Conservation (phyloP, 2,329 filamentous ascomycete species). For the Dothideomycetidae sp. region DNA sequence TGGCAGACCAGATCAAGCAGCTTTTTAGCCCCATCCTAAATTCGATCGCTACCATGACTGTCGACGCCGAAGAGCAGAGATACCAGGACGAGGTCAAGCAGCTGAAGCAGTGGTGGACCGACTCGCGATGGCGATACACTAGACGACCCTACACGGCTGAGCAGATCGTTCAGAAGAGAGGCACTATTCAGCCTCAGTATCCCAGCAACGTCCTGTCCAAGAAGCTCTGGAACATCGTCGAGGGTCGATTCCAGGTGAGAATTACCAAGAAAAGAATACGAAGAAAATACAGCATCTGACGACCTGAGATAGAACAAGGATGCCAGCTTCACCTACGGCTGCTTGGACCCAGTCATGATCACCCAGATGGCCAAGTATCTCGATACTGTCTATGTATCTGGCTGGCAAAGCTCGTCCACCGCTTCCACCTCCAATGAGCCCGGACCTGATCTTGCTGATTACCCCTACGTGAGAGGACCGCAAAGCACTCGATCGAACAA, state of each 20-base stretch:
- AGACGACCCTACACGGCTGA: constrained; percentile 88
- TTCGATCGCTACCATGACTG: constrained; percentile 9
- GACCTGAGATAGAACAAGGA: constrained; percentile 55
- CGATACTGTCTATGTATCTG: constrained; percentile 96
- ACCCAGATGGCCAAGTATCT: constrained; percentile 99
- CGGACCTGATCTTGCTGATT: constrained; percentile 93
- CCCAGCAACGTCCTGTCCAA: constrained; percentile 78
- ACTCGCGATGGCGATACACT: constrained; percentile 83
- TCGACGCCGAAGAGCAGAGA: constrained; percentile 54
- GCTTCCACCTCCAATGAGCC: constrained; percentile 91
- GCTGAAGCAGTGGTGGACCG: constrained; percentile 88
- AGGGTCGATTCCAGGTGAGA: constrained; percentile 67
- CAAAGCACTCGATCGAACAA: too few relatives aligned
- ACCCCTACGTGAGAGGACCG: constrained; percentile 44
- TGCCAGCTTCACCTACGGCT: constrained; percentile 90
- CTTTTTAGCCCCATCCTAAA: constrained; percentile 13
- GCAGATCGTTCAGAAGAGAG: constrained; percentile 91
- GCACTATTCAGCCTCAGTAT: constrained; percentile 80
- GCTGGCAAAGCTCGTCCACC: constrained; percentile 96
- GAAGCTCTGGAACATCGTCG: constrained; percentile 87
- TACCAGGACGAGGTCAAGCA: constrained; percentile 73
- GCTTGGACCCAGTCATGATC: constrained; percentile 93
- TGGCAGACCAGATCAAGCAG: constrained; percentile 24
- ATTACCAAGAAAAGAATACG: neutral
- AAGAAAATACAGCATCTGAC: constrained; percentile 8